Conservation (phyloP, 805 yeast genomes). For the Metschnikowia similis region DNA sequence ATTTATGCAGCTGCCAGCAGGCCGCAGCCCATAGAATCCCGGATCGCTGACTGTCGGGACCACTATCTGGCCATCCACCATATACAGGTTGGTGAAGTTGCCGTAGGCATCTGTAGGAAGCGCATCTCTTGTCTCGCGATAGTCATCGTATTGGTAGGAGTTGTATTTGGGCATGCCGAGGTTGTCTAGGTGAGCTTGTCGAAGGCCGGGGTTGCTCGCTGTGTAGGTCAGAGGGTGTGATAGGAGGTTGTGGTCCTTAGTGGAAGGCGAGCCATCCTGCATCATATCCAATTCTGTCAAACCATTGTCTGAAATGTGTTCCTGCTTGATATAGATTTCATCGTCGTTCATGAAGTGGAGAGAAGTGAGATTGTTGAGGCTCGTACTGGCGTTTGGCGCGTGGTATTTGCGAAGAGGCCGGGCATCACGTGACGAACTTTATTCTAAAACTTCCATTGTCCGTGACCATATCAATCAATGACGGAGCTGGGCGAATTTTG, state of each 20-base stretch:
- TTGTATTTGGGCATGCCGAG: slow-evolving; percentile 1
- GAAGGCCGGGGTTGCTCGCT: not conserved
- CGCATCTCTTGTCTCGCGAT: not conserved
- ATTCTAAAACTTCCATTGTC: not conserved
- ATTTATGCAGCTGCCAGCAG: not conserved
- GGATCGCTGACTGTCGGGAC: not conserved
- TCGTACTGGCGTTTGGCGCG: not conserved
- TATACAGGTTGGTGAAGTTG: not conserved
- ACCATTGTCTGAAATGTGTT: not conserved
- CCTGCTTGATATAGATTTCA: slow-evolving; percentile 3
- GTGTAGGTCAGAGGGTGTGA: not conserved
- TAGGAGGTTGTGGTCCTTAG: not conserved
- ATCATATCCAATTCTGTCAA: not conserved
- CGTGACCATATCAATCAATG: not conserved
- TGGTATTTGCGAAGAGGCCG: slow-evolving; percentile 1
- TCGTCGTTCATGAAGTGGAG: slow-evolving; percentile 4
- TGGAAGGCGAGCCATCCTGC: not conserved
- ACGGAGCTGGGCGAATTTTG: not conserved
- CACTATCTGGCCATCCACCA: not conserved
- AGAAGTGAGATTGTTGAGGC: not conserved
- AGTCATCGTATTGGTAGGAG: not conserved
- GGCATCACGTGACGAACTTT: not conserved
- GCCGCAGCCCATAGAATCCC: not conserved
- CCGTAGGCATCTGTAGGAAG: not conserved
- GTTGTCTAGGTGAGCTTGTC: not conserved